Conservation (phyloP, 140 eudicot genomes). For the Artemisia princeps region DNA sequence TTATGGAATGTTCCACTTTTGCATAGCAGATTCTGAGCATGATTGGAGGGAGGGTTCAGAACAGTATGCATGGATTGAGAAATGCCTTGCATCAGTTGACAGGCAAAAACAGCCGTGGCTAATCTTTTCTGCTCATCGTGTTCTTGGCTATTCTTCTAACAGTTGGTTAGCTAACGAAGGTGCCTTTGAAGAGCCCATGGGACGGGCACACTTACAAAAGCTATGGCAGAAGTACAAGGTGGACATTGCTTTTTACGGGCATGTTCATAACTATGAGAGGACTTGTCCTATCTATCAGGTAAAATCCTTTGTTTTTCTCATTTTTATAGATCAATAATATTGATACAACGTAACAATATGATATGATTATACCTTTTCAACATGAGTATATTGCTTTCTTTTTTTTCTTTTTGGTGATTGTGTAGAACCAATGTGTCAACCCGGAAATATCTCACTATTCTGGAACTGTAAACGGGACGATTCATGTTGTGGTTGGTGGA, state of each 20-base stretch:
- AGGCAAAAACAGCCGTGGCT: slow-evolving; percentile 64
- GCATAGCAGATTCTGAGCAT: slow-evolving; percentile 15
- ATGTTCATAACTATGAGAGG: slow-evolving; percentile 53
- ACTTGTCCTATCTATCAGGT: slow-evolving; percentile 57
- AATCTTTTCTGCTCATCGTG: slow-evolving; percentile 53
- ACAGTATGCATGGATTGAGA: slow-evolving; percentile 49
- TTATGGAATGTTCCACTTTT: slow-evolving; percentile 16
- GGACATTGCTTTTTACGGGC: slow-evolving; percentile 60
- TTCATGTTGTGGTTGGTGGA: slow-evolving; percentile 36
- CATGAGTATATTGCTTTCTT: too few relatives aligned
- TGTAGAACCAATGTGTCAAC: slow-evolving; percentile 32
- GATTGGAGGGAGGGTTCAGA: slow-evolving; percentile 48
- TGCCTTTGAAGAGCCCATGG: slow-evolving; percentile 60
- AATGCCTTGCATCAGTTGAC: slow-evolving; percentile 48
- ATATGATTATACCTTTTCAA: not conserved
- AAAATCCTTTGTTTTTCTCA: not conserved
- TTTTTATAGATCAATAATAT: not conserved
- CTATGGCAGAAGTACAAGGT: slow-evolving; percentile 65
- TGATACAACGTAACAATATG: not conserved
- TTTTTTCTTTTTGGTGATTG: not conserved
- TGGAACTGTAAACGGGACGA: slow-evolving; percentile 34
- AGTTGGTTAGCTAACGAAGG: slow-evolving; percentile 38
- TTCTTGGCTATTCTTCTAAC: slow-evolving; percentile 51
- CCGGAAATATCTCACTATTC: slow-evolving; percentile 26
- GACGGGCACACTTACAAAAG: slow-evolving; percentile 46